phyloP scores from a whole-genome alignment of 2,329 filamentous ascomycete genomes.

The Mycosphaerella arachidis region DNA sequence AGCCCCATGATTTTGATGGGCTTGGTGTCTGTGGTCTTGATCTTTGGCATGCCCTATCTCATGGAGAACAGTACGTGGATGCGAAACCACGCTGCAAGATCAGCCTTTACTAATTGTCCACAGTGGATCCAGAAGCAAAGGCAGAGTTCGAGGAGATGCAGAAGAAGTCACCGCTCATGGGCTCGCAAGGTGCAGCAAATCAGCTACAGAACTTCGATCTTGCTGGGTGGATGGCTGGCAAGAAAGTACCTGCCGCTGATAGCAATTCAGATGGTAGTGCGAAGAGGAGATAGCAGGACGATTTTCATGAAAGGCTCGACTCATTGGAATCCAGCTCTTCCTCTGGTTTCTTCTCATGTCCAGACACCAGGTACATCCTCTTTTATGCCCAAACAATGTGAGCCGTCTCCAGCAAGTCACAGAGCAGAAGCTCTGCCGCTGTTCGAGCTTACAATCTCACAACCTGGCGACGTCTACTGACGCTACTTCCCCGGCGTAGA shows the following conservation, averaged over 20 bases:
- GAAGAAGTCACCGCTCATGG: slow-evolving; percentile 62
- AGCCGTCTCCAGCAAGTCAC: too few species aligned
- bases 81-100: neutral
- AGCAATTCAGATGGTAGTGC: slow-evolving; percentile 11
- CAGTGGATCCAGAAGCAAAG: slow-evolving; percentile 94
- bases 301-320: neutral
- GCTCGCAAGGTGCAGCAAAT: slow-evolving; percentile 43
- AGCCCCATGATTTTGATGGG: slow-evolving; percentile 97
- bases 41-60: slow-evolving; percentile 90
- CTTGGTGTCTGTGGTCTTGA: slow-evolving; percentile 72
- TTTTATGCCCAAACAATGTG: too few species aligned
- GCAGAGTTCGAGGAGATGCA: slow-evolving; percentile 90
- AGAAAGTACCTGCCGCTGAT: slow-evolving; percentile 29
- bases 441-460: too few species aligned
- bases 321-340: neutral
- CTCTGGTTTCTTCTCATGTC: neutral
- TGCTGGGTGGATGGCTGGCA: slow-evolving; percentile 64
- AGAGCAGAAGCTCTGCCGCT: too few species aligned
- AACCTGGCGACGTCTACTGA: too few species aligned
- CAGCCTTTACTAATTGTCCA: slow-evolving; percentile 12
- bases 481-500: neutral
- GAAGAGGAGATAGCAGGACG: slow-evolving; percentile 18
- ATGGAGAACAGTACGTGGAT: slow-evolving; percentile 81
- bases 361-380: neutral
- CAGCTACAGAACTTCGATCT: slow-evolving; percentile 61